Percentiles rank a stretch among this genome's conserved stretches.
Conservation (phyloP, 2,329 filamentous ascomycete genomes). For the Colletotrichum sp. region DNA sequence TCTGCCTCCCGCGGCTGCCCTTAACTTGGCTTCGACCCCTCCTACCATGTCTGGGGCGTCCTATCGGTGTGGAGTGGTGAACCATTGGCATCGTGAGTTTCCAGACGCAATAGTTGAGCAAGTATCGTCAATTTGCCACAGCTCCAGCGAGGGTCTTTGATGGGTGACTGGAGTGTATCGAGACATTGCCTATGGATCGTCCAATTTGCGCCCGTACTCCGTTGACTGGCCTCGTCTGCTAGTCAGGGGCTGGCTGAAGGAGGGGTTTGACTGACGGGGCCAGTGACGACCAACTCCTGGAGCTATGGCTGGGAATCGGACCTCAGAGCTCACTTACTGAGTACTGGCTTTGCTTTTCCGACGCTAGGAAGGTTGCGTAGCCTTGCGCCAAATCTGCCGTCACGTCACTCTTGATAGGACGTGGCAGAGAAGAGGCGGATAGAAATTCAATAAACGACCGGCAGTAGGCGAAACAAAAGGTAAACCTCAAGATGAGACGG, state of each 20-base stretch:
- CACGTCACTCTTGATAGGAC: background rate
- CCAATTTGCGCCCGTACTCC: background rate
- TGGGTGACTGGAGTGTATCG: background rate
- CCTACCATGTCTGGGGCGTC: background rate
- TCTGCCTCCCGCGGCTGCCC: background rate
- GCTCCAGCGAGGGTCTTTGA: background rate
- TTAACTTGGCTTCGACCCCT: background rate
- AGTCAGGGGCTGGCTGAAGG: background rate
- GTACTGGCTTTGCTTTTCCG: background rate
- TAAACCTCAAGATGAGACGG: background rate
- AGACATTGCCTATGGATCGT: background rate
- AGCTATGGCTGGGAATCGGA: background rate
- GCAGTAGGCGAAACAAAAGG: background rate
- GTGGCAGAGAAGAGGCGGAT: background rate
- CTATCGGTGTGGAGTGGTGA: background rate
- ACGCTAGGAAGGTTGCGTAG: background rate
- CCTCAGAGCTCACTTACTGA: background rate
- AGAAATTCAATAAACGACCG: background rate
- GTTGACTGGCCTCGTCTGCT: background rate
- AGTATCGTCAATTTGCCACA: background rate
- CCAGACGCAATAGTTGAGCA: background rate
- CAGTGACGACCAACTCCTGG: background rate
- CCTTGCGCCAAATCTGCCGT: background rate
- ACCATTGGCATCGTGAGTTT: background rate
- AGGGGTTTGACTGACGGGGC: background rate